Conservation (phyloP, 352 stramenopile genomes). For the Phytophthora hibernalis region DNA sequence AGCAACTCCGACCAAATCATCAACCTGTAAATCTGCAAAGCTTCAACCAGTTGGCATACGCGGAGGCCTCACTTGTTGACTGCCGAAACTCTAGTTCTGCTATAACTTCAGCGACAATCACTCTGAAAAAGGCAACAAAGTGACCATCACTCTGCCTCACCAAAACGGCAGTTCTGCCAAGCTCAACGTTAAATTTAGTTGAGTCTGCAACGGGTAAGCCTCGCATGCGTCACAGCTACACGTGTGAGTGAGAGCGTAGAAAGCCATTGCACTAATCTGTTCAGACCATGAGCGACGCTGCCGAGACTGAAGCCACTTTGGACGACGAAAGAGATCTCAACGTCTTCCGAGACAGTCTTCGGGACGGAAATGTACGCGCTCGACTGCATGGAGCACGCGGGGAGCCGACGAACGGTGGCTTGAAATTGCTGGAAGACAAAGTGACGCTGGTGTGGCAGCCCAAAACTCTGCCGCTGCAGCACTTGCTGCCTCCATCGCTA, state of each 20-base stretch:
- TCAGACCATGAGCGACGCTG: slow-evolving; percentile 23
- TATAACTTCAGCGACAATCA: background rate
- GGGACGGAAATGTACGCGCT: slow-evolving; percentile 61
- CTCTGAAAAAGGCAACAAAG: slow-evolving; percentile 23
- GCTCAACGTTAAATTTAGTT: slow-evolving; percentile 24
- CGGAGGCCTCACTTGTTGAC: too few species aligned
- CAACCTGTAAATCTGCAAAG: too few species aligned
- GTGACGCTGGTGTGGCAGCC: slow-evolving; percentile 66
- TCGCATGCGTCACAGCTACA: slow-evolving; percentile 20
- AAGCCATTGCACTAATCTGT: slow-evolving; percentile 1
- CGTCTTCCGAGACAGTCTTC: slow-evolving; percentile 66
- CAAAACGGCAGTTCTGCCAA: slow-evolving; percentile 3
- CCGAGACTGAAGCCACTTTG: slow-evolving; percentile 7
- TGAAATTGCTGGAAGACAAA: slow-evolving; percentile 76
- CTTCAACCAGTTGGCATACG: too few species aligned
- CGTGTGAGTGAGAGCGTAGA: slow-evolving; percentile 1
- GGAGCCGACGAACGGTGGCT: slow-evolving; percentile 53
- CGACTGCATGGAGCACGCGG: slow-evolving; percentile 55
- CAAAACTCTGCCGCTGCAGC: slow-evolving; percentile 30
- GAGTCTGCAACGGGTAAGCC: slow-evolving; percentile 1
- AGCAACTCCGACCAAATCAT: background rate
- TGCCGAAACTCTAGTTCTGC: too few species aligned
- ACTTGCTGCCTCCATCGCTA: slow-evolving; percentile 20
- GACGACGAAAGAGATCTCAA: slow-evolving; percentile 34
- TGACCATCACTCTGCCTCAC: slow-evolving; percentile 22